Evolutionary conservation across 257 asterid genomes (phyloP).

Genomic region (Paulownia fortunei): DNA sequence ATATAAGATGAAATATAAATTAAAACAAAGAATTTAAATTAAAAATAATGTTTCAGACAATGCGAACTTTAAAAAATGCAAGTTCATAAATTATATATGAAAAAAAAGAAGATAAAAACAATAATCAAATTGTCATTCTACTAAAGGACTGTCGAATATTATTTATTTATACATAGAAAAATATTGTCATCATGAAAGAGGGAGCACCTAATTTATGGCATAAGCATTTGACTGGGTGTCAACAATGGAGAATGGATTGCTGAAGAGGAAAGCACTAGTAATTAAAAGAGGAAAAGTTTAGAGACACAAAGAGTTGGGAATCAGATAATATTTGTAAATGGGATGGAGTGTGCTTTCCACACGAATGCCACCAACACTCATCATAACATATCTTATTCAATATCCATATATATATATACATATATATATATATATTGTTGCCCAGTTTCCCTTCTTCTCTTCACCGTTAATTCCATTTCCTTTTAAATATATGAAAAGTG

Average conservation of each 20-base stretch:
- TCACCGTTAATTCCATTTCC: neutral
- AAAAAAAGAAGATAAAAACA: neutral
- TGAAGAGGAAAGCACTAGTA: constrained; percentile 53
- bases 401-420: neutral
- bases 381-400: neutral
- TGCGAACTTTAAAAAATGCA: neutral
- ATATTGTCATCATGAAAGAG: neutral
- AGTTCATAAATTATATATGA: neutral
- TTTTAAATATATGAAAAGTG: neutral
- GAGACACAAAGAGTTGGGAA: constrained; percentile 34
- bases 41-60: too few species aligned
- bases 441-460: too few species aligned
- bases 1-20: too few species aligned
- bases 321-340: constrained; percentile 41
- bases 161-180: neutral
- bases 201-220: constrained; percentile 26
- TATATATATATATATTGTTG: too few species aligned
- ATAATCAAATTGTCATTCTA: neutral
- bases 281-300: neutral
- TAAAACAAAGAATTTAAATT: too few species aligned
- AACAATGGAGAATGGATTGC: constrained; percentile 44
- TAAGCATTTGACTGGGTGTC: constrained; percentile 9
- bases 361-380: constrained; percentile 53
- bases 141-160: neutral
- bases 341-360: constrained; percentile 63